These are phyloP conservation scores for Lipomyces spencermartinsiae DNA, from an alignment of 805 yeast genomes.

Conservation along the genomic window DNA sequence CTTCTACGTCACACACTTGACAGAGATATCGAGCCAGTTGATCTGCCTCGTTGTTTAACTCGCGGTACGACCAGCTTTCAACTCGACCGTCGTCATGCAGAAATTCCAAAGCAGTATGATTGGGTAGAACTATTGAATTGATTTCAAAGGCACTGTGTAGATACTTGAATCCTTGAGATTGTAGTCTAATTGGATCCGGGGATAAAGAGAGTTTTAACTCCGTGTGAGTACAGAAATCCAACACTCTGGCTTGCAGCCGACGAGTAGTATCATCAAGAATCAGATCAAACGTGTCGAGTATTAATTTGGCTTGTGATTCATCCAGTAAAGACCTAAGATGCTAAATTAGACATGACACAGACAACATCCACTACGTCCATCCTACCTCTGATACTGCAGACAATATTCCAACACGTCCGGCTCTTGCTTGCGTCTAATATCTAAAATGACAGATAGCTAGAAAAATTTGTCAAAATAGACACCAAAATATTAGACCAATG, in stretches of 20 bases:
- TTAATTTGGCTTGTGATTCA: slow-evolving; percentile 4
- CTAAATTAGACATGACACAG: neutral
- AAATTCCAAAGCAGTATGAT: slow-evolving; percentile 32
- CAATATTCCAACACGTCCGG: slow-evolving; percentile 11
- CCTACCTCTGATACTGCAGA: slow-evolving; percentile 17
- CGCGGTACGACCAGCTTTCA: slow-evolving; percentile 6
- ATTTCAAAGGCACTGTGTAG: slow-evolving; percentile 29
- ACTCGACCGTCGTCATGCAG: neutral
- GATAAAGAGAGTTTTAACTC: slow-evolving; percentile 10
- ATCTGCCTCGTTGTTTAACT: slow-evolving; percentile 25
- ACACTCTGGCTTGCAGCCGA: neutral
- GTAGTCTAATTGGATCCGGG: neutral
- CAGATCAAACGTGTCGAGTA: slow-evolving; percentile 14
- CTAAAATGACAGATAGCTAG: slow-evolving; percentile 25
- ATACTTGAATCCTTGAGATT: neutral
- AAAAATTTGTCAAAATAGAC: neutral
- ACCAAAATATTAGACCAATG: neutral
- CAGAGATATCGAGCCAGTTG: slow-evolving; percentile 20
- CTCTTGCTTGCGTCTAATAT: slow-evolving; percentile 14
- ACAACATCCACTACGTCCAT: neutral
- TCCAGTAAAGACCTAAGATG: slow-evolving; percentile 12
- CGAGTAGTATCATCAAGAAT: slow-evolving; percentile 1
- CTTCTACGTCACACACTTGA: neutral
- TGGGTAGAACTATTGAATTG: slow-evolving; percentile 12
- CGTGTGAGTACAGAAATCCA: neutral